Percentiles rank a stretch among this genome's conserved stretches.
Evolutionary conservation across 495 filamentous ascomycete species (phyloP).

Genomic region (Neurospora sp.): DNA sequence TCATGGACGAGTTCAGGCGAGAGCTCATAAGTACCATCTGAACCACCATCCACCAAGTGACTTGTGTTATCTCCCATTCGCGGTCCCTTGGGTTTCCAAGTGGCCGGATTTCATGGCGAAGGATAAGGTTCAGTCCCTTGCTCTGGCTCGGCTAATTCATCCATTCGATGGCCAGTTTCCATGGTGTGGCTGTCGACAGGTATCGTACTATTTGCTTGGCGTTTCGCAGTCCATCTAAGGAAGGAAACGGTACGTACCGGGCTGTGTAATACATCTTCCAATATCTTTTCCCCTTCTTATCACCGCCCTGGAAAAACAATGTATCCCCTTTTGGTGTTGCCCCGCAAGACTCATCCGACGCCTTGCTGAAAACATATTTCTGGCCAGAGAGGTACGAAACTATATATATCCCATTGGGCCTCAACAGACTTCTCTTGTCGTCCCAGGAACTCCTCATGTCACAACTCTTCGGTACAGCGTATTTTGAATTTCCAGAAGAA

Average conservation of each 20-base stretch:
- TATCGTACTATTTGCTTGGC: background rate
- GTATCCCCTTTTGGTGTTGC: background rate
- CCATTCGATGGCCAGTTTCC: background rate
- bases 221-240: background rate
- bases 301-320: background rate
- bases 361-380: background rate
- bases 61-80: background rate
- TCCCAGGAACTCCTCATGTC: background rate
- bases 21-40: background rate
- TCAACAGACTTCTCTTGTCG: background rate
- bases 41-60: background rate
- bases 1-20: background rate
- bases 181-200: background rate
- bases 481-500: background rate
- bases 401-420: background rate
- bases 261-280: background rate
- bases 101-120: background rate
- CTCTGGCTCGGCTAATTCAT: background rate
- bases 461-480: background rate
- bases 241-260: background rate
- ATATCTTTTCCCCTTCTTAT: background rate
- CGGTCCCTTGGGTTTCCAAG: background rate
- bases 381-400: background rate
- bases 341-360: background rate
- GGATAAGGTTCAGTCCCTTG: background rate